Conservation (phyloP, 2,329 filamentous ascomycete species). For the Colletotrichum orchidophilum region DNA sequence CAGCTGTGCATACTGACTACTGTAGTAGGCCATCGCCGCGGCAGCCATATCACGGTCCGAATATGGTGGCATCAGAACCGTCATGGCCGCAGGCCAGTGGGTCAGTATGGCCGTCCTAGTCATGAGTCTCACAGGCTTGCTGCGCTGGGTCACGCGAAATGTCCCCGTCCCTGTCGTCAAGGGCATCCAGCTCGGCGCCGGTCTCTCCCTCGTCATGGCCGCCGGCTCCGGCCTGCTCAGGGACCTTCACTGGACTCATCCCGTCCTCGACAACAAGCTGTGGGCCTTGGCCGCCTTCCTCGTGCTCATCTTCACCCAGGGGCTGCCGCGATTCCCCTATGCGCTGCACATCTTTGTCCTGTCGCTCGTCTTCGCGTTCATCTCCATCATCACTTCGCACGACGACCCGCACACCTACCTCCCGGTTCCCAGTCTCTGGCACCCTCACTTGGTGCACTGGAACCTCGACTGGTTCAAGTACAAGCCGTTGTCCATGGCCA, state of each 20-base stretch:
- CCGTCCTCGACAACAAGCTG: slow-evolving; percentile 79
- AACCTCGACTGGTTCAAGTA: slow-evolving; percentile 54
- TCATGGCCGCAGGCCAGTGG: slow-evolving; percentile 81
- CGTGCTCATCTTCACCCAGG: slow-evolving; percentile 73
- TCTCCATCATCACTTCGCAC: slow-evolving; percentile 44
- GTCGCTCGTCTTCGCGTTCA: slow-evolving; percentile 72
- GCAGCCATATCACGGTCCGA: slow-evolving; percentile 82
- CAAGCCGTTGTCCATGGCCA: slow-evolving; percentile 63
- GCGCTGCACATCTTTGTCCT: slow-evolving; percentile 77
- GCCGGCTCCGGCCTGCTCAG: slow-evolving; percentile 76
- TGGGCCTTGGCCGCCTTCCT: slow-evolving; percentile 82
- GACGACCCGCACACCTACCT: slow-evolving; percentile 43
- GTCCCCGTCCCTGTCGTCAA: slow-evolving; percentile 91
- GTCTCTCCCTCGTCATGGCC: slow-evolving; percentile 82
- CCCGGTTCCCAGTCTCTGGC: slow-evolving; percentile 68
- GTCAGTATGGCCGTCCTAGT: slow-evolving; percentile 79
- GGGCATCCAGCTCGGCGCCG: slow-evolving; percentile 93
- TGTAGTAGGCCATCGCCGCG: slow-evolving; percentile 79
- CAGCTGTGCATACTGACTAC: not conserved
- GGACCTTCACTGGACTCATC: slow-evolving; percentile 73
- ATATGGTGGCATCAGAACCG: slow-evolving; percentile 58
- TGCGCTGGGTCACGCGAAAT: slow-evolving; percentile 75
- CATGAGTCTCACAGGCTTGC: slow-evolving; percentile 81
- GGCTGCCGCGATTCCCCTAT: slow-evolving; percentile 76
- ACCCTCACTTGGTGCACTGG: slow-evolving; percentile 57